Conservation (phyloP, 164 flowering plant genomes). For the Umbilicus rupestris region DNA sequence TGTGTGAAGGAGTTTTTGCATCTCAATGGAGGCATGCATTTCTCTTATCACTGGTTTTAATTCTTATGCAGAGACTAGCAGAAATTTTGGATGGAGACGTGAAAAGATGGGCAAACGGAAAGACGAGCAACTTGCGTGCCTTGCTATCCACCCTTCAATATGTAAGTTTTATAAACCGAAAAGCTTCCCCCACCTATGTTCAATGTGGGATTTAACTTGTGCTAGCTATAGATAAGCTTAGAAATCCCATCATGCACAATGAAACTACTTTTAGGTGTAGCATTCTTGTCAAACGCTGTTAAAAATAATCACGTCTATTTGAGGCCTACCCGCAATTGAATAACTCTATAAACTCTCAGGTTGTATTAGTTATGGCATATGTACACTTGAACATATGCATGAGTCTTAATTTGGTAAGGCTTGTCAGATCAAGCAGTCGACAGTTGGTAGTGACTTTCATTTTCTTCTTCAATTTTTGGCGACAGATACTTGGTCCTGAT, state of each 20-base stretch:
- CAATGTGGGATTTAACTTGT: not conserved
- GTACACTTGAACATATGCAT: not conserved
- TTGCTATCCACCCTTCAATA: conserved; percentile 91
- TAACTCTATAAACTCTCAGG: no score
- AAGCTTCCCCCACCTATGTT: not conserved
- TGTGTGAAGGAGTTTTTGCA: not conserved
- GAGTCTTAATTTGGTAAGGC: not conserved
- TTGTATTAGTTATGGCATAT: no score
- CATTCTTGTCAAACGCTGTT: no score
- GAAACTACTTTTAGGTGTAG: no score
- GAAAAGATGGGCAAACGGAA: conserved; percentile 89
- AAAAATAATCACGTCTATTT: no score
- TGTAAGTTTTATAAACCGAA: conserved; percentile 32
- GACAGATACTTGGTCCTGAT: conserved; percentile 80
- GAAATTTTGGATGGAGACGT: conserved; percentile 81
- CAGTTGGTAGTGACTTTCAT: not conserved
- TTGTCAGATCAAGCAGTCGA: not conserved
- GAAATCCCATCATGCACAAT: no score
- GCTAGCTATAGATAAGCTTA: not conserved
- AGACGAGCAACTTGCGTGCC: conserved; percentile 80
- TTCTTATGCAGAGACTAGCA: conserved; percentile 63
- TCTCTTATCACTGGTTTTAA: conserved; percentile 3
- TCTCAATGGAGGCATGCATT: not conserved
- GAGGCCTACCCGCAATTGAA: no score
- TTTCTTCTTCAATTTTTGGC: not conserved